phyloP scores from a whole-genome alignment of 2,329 filamentous ascomycete species.

The Thelonectria discophora region DNA sequence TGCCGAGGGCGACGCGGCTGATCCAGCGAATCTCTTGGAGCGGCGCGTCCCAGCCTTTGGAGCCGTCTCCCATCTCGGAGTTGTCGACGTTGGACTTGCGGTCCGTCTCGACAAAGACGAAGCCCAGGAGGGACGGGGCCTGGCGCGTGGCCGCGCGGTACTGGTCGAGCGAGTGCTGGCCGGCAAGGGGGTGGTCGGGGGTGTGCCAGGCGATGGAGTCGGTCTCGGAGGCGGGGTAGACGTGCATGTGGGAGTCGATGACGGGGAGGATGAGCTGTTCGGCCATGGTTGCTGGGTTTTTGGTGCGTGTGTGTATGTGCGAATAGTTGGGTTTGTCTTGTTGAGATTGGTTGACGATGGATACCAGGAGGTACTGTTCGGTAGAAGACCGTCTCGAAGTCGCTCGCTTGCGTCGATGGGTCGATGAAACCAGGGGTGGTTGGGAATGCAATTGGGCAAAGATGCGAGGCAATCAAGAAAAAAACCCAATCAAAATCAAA shows the following conservation, averaged over 20 bases:
- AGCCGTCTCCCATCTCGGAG: constrained; percentile 53
- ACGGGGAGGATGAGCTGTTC: constrained; percentile 63
- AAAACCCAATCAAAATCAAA: too few relatives aligned
- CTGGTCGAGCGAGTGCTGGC: constrained; percentile 71
- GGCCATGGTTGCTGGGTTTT: constrained; percentile 43
- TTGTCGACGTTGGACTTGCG: constrained; percentile 67
- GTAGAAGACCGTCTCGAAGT: too few relatives aligned
- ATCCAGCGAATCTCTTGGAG: constrained; percentile 78
- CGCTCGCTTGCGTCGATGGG: constrained; percentile 1
- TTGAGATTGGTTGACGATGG: not conserved
- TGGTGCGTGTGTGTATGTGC: not conserved
- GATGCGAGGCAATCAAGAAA: too few relatives aligned
- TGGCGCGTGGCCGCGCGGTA: constrained; percentile 61
- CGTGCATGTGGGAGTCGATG: constrained; percentile 91
- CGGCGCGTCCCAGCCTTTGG: constrained; percentile 70
- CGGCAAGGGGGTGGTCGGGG: constrained; percentile 65
- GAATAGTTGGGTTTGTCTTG: not conserved
- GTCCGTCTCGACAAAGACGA: constrained; percentile 86
- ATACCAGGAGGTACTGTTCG: not conserved
- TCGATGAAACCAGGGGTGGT: not conserved
- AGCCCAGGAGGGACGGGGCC: constrained; percentile 65
- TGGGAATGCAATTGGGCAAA: not conserved
- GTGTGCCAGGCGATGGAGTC: constrained; percentile 75
- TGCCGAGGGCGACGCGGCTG: constrained; percentile 70
- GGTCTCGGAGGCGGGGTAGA: constrained; percentile 77